A percentile compares a stretch with the other conserved stretches of the same genome.
Evolutionary conservation across 306 rosid genomes (phyloP).

Genomic region (Trifolium fragiferum): DNA sequence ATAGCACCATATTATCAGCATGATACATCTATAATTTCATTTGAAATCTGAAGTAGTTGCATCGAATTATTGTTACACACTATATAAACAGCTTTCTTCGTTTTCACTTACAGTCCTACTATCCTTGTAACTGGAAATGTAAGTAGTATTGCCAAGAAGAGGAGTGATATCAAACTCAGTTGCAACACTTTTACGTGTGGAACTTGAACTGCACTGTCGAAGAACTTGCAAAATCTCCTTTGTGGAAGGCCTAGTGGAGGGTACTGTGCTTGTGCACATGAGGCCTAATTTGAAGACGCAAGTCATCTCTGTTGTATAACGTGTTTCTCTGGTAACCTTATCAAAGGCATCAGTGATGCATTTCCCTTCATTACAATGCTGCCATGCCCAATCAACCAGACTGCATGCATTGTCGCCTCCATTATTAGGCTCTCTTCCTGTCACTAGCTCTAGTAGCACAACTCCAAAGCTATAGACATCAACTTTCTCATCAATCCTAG

Average conservation of each 20-base stretch:
- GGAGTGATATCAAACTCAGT: slow-evolving; percentile 61
- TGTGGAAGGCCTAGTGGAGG: slow-evolving; percentile 72
- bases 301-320: slow-evolving; percentile 60
- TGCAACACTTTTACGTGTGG: slow-evolving; percentile 42
- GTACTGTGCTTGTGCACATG: slow-evolving; percentile 66
- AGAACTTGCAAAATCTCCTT: slow-evolving; percentile 73
- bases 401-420: slow-evolving; percentile 58
- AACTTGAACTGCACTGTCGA: slow-evolving; percentile 49
- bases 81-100: slow-evolving; percentile 44
- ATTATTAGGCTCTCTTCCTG: slow-evolving; percentile 68
- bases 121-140: slow-evolving; percentile 64
- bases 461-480: slow-evolving; percentile 89
- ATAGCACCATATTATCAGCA: background rate
- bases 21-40: background rate
- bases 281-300: slow-evolving; percentile 79
- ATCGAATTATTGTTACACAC: slow-evolving; percentile 6
- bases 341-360: slow-evolving; percentile 56
- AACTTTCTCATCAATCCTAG: slow-evolving; percentile 72
- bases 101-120: slow-evolving; percentile 38
- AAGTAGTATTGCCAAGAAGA: slow-evolving; percentile 57
- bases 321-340: slow-evolving; percentile 59
- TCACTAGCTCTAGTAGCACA: slow-evolving; percentile 79
- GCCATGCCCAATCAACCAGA: slow-evolving; percentile 86
- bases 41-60: background rate
- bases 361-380: slow-evolving; percentile 56